phyloP scores from a whole-genome alignment of 1,284 basidiomycete species.

The Ganoderma meredithae region DNA sequence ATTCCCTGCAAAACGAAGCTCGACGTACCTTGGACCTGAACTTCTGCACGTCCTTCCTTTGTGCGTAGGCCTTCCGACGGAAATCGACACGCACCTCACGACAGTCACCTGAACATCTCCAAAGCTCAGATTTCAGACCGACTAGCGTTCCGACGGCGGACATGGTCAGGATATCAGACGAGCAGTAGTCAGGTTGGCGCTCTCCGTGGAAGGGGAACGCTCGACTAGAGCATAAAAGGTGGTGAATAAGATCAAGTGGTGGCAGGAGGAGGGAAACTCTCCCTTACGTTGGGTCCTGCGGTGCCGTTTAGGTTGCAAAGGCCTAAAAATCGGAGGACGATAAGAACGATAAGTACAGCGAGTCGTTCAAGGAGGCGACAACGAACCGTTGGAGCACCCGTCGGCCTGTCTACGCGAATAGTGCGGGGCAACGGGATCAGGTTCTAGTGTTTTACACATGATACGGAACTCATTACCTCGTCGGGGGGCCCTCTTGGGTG shows the following conservation, averaged over 20 bases:
- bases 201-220: slow-evolving; percentile 4
- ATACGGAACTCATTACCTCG: neutral
- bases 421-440: neutral
- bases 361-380: neutral
- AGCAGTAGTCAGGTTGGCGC: slow-evolving; percentile 1
- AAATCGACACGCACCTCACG: neutral
- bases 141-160: neutral
- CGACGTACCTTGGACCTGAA: neutral
- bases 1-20: neutral
- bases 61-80: neutral
- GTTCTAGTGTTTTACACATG: neutral
- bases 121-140: neutral
- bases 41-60: neutral
- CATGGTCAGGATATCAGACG: neutral
- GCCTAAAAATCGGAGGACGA: neutral
- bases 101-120: neutral
- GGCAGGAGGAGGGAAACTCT: slow-evolving; percentile 1
- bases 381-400: neutral
- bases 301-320: neutral
- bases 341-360: slow-evolving; percentile 5
- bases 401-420: neutral
- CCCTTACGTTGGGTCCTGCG: slow-evolving; percentile 2
- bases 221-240: slow-evolving; percentile 4
- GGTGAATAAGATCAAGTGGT: slow-evolving; percentile 3
- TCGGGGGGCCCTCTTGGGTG: neutral